These are phyloP conservation scores for Hansenula sp. DNA, from an alignment of 1,139 yeast genomes.

Conservation along the genomic window DNA sequence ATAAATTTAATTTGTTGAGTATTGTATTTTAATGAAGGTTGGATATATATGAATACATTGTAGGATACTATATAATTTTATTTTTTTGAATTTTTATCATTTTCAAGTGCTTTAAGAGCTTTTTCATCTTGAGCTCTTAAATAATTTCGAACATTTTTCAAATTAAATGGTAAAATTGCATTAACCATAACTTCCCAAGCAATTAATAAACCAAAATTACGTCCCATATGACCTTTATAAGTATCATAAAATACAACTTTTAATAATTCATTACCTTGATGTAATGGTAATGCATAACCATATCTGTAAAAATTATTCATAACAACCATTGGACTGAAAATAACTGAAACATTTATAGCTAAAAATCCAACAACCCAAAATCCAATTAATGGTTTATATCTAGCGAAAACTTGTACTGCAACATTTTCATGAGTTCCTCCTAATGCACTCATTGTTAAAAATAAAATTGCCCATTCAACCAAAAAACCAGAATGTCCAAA, in stretches of 20 bases:
- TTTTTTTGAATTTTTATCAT: slow-evolving; percentile 2
- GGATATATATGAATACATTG: not conserved
- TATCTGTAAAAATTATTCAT: slow-evolving; percentile 43
- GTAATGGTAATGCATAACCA: slow-evolving; percentile 51
- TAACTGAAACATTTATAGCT: slow-evolving; percentile 38
- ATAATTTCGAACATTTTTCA: slow-evolving; percentile 23
- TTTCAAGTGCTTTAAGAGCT: slow-evolving; percentile 20
- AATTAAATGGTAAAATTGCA: slow-evolving; percentile 35
- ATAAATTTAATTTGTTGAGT: too few relatives aligned
- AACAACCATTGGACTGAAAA: slow-evolving; percentile 39
- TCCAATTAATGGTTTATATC: slow-evolving; percentile 42
- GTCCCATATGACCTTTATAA: slow-evolving; percentile 42
- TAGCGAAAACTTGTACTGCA: slow-evolving; percentile 34
- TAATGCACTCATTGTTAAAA: slow-evolving; percentile 42
- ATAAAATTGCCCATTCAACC: slow-evolving; percentile 43
- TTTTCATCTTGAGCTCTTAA: slow-evolving; percentile 16
- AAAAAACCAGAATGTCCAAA: slow-evolving; percentile 47
- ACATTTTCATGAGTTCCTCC: slow-evolving; percentile 47
- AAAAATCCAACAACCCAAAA: slow-evolving; percentile 43
- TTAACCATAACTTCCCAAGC: slow-evolving; percentile 45
- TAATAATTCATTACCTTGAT: slow-evolving; percentile 41
- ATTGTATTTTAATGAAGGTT: not conserved
- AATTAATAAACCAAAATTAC: slow-evolving; percentile 40
- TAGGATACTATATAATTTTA: not conserved
- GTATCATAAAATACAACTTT: slow-evolving; percentile 42